Evolutionary conservation across 306 rosid species (phyloP).

Genomic region (Cucurbita argyrosperma): DNA sequence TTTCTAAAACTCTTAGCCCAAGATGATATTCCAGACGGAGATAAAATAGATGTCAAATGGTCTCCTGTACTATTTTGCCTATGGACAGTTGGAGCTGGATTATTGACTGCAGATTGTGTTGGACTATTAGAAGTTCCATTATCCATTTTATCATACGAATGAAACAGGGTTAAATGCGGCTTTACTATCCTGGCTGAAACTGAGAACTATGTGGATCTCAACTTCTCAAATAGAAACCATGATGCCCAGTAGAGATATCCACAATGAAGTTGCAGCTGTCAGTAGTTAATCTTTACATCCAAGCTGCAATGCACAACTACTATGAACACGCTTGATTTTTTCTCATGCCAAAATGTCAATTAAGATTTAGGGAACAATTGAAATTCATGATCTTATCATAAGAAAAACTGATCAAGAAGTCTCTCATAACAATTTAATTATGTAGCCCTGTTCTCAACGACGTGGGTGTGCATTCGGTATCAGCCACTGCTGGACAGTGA

Average conservation of each 20-base stretch:
- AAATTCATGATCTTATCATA: not conserved
- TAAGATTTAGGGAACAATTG: not conserved
- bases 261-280: not conserved
- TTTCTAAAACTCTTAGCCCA: conserved; percentile 35
- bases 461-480: not conserved
- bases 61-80: conserved; percentile 15
- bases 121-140: conserved; percentile 15
- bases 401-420: not conserved
- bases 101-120: conserved; percentile 15
- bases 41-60: conserved; percentile 12
- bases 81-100: conserved; percentile 19
- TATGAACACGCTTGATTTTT: not conserved
- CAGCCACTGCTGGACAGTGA: not conserved
- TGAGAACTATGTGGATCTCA: not conserved
- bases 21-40: conserved; percentile 32
- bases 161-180: not conserved
- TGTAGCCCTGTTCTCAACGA: not conserved
- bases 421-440: not conserved
- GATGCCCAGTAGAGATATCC: not conserved
- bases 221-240: not conserved
- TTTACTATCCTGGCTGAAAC: not conserved
- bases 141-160: conserved; percentile 20
- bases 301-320: not conserved
- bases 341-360: not conserved
- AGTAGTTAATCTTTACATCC: not conserved